Conservation (phyloP, 1,139 yeast species). For the Kazachstania sp. region DNA sequence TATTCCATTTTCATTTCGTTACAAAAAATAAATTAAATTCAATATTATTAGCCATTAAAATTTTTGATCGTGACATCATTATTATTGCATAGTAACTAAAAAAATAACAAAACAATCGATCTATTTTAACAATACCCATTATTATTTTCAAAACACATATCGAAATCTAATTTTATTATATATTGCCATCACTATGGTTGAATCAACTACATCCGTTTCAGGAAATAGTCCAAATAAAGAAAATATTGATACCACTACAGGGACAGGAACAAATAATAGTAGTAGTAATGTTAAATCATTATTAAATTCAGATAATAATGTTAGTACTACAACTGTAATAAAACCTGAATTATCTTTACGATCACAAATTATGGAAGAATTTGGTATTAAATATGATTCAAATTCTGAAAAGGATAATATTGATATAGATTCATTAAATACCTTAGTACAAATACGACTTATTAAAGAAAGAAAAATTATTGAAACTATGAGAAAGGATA, state of each 20-base stretch:
- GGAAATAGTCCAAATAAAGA: not conserved
- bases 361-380: conserved; percentile 11
- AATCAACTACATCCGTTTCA: not conserved
- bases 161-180: too few species aligned
- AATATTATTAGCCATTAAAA: too few species aligned
- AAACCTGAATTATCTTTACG: not conserved
- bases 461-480: conserved; percentile 14
- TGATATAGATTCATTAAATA: conserved; percentile 12
- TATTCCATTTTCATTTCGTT: too few species aligned
- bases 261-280: too few species aligned
- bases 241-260: not conserved
- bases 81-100: too few species aligned
- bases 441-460: conserved; percentile 15
- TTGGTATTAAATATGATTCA: conserved; percentile 11
- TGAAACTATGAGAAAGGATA: conserved; percentile 16
- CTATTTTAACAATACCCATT: too few species aligned
- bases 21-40: too few species aligned
- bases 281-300: conserved; percentile 4
- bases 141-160: too few species aligned
- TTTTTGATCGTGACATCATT: too few species aligned
- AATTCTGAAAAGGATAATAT: conserved; percentile 3
- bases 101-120: too few species aligned
- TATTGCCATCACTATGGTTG: too few species aligned
- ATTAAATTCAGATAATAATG: conserved; percentile 3
- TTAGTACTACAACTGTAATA: not conserved